Evolutionary conservation across 345 rosid genomes (phyloP).

Genomic region (Trapa incisa): DNA sequence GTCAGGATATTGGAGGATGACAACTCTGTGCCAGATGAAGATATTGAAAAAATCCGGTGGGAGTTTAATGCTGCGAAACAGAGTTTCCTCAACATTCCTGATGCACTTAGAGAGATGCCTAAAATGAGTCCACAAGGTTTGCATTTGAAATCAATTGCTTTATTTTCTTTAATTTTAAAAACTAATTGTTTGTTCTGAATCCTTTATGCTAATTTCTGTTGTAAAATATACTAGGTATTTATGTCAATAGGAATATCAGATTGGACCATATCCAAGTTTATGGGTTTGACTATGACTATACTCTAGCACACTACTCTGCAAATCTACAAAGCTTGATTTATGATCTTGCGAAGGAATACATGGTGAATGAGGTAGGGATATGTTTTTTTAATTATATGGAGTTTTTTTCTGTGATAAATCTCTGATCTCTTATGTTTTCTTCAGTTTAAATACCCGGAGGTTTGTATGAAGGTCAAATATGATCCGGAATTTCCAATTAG

Average conservation of each 20-base stretch:
- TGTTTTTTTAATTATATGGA: not conserved
- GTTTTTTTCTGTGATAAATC: constrained; percentile 4
- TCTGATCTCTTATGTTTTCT: constrained; percentile 11
- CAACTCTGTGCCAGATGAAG: constrained; percentile 20
- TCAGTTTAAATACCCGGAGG: constrained; percentile 82
- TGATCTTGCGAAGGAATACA: constrained; percentile 81
- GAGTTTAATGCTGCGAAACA: constrained; percentile 59
- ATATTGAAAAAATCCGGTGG: constrained; percentile 38
- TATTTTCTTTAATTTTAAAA: not conserved
- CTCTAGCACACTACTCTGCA: constrained; percentile 80
- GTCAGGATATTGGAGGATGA: constrained; percentile 13
- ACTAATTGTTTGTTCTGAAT: not conserved
- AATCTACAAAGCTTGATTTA: constrained; percentile 76
- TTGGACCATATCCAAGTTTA: constrained; percentile 77
- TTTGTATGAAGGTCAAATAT: constrained; percentile 53
- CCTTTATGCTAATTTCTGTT: constrained; percentile 5
- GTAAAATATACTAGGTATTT: constrained; percentile 40
- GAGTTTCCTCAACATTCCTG: constrained; percentile 67
- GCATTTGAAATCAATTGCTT: not conserved
- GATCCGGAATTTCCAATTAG: constrained; percentile 85
- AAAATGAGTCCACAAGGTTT: constrained; percentile 87
- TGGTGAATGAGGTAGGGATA: constrained; percentile 66
- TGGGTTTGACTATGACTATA: constrained; percentile 93
- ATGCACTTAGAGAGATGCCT: constrained; percentile 44
- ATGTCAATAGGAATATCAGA: constrained; percentile 79